These are phyloP conservation scores for Mrakia gelida DNA, from an alignment of 768 basidiomycete species.

Conservation along the genomic window DNA sequence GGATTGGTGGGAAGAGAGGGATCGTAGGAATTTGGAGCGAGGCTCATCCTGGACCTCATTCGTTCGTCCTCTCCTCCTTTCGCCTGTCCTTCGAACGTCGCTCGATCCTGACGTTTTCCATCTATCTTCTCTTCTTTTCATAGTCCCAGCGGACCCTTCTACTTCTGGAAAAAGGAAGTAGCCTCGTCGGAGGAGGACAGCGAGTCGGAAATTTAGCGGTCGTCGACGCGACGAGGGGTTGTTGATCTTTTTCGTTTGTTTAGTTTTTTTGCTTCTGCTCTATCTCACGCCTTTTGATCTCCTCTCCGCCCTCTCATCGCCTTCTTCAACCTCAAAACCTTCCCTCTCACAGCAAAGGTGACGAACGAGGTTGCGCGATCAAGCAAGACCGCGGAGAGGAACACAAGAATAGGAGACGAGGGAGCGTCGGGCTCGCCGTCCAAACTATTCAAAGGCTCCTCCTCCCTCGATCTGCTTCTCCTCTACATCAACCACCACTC, in stretches of 20 bases:
- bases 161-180: not conserved
- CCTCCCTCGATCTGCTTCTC: no score
- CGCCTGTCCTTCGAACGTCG: not conserved
- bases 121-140: not conserved
- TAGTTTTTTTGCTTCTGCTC: not conserved
- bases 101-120: not conserved
- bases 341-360: not conserved
- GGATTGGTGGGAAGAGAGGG: constrained; percentile 39
- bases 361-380: not conserved
- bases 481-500: no score
- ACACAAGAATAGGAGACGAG: not conserved
- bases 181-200: not conserved
- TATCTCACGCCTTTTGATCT: not conserved
- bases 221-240: not conserved
- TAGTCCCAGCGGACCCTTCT: not conserved
- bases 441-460: no score
- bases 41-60: not conserved
- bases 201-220: not conserved
- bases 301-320: not conserved
- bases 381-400: not conserved
- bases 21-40: constrained; percentile 33
- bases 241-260: not conserved
- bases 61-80: not conserved
- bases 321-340: not conserved
- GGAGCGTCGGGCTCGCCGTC: no score